A percentile compares a stretch with the other conserved stretches of the same genome.
phyloP scores from a whole-genome alignment of 306 rosid genomes.

The Lotus japonicus region DNA sequence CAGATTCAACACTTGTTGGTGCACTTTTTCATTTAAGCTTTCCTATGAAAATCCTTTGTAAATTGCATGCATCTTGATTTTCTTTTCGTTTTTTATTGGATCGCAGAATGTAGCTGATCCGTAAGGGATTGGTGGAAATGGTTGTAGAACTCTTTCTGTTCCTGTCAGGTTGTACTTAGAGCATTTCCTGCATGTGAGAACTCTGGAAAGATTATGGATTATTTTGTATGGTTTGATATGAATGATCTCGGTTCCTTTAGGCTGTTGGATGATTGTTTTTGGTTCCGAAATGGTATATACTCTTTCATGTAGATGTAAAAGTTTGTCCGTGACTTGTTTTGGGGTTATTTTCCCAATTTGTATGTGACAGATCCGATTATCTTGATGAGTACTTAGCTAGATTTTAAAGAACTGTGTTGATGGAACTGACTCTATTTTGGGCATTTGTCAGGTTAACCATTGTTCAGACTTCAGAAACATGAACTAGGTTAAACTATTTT shows the following conservation, averaged over 20 bases:
- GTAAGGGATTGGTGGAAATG: slow-evolving; percentile 28
- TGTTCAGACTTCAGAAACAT: background rate
- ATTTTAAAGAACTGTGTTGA: background rate
- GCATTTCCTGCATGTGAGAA: slow-evolving; percentile 36
- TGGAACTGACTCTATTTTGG: background rate
- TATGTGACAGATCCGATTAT: slow-evolving; percentile 16
- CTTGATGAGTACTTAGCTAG: background rate
- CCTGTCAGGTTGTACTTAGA: slow-evolving; percentile 33
- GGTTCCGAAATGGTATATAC: slow-evolving; percentile 23
- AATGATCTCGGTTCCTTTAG: slow-evolving; percentile 23
- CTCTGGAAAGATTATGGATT: slow-evolving; percentile 31
- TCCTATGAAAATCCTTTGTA: background rate
- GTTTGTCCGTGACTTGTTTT: slow-evolving; percentile 12
- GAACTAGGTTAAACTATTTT: background rate
- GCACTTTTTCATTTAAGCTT: background rate
- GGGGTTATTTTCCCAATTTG: slow-evolving; percentile 20
- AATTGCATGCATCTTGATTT: background rate
- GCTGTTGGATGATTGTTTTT: slow-evolving; percentile 24
- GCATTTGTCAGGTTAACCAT: background rate
- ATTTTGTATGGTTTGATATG: slow-evolving; percentile 36
- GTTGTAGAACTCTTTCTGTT: slow-evolving; percentile 27
- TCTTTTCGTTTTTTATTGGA: background rate
- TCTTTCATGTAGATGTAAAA: slow-evolving; percentile 22
- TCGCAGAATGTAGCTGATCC: slow-evolving; percentile 31
- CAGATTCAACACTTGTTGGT: background rate